phyloP scores from a whole-genome alignment of 345 rosid genomes.

The Sapria himalayana region DNA sequence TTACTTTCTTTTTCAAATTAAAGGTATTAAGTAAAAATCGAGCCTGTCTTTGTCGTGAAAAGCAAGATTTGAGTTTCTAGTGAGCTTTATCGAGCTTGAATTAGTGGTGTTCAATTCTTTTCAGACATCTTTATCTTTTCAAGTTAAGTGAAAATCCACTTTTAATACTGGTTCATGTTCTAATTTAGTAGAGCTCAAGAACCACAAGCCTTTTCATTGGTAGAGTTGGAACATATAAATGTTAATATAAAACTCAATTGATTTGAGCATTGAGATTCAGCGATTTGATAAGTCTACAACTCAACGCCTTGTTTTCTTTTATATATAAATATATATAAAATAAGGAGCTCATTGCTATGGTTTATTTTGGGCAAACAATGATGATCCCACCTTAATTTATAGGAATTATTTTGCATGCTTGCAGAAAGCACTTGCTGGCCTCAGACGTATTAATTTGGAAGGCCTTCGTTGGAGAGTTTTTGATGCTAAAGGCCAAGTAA shows the following conservation, averaged over 20 bases:
- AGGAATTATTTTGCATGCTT: constrained; percentile 5
- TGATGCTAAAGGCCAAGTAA: constrained; percentile 97
- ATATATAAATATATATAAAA: not conserved
- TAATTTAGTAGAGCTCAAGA: no score
- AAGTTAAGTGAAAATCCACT: no score
- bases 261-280: no score
- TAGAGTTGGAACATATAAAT: no score
- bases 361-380: not conserved
- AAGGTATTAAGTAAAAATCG: not conserved
- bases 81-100: no score
- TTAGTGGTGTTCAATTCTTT: no score
- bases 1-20: not conserved
- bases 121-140: no score
- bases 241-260: no score
- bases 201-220: no score
- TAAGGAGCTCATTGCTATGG: not conserved
- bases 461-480: constrained; percentile 93
- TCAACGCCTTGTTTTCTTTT: not conserved
- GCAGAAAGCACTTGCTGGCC: constrained; percentile 92
- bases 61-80: no score
- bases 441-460: constrained; percentile 72
- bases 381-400: not conserved
- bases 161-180: no score
- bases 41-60: no score
- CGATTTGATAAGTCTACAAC: not conserved